Base-by-base conservation (phyloP, 495 filamentous ascomycete species). In the Penicillium cataractarum region DNA sequence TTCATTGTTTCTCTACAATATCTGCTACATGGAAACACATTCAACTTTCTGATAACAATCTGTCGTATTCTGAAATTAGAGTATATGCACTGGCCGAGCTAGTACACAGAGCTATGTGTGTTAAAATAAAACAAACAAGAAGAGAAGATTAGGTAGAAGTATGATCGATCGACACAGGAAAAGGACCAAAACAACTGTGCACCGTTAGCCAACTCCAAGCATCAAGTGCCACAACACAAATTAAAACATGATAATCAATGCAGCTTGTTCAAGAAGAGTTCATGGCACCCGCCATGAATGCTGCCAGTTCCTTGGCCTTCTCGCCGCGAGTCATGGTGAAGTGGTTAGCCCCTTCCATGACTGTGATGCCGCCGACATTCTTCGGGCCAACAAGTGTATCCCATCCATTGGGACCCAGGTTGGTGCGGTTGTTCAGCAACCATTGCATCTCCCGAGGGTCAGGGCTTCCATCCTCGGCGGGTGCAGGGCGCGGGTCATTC, bases 381-480 rank as follows among this genome's bases (percentile, higher is more conserved):
- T 86, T 74, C 13, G 76, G 61, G 35, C 89, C 88, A 27, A 92
- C 76, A 22, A 90, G 86, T 57, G 90, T 87, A 61, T 90, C 90
- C 92, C 92, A 96, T 40, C 86, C 82, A 74, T 92, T 91, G 44
- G 89, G 85, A 12, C 88, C 87, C 61, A 96, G 91, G 69, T 93
- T 87, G 0, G 87, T 85, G 42, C 90, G 81, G 77, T 94, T 90
- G 71, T 92, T 86, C 5, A 94, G 79, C 27, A 96, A 76, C 87
- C 91, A 96, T 60, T 85, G 77, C 69, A 91, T 91, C 76, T 94
- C 83, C 9, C 73, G 65, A 2, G 74, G 74, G 60, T 80, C 77
- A 8, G 70, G 63, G 61, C 74, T 78, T 62, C 90, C 84, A 70
- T 88, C 86, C 50, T 84, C 81, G 35, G 85, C 84, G 3, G 90